phyloP scores from a whole-genome alignment of 2,329 filamentous ascomycete genomes.

The Epichloe glyceriae region DNA sequence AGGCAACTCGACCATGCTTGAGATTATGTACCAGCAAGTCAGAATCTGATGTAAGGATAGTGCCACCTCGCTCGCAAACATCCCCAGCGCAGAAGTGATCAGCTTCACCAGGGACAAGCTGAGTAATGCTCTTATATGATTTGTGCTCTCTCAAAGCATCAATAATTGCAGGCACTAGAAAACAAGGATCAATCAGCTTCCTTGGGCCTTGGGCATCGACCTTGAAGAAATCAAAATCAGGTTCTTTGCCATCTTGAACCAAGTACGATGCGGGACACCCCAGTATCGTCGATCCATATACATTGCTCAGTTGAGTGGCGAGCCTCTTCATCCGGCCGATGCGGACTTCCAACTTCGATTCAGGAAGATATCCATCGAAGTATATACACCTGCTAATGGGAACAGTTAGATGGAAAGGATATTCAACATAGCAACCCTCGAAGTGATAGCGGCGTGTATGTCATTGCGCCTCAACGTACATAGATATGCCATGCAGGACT shows the following conservation, averaged over 20 bases:
- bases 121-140: conserved; percentile 28
- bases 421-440: neutral
- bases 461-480: conserved; percentile 35
- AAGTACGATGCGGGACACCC: conserved; percentile 15
- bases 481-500: conserved; percentile 36
- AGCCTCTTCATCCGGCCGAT: conserved; percentile 45
- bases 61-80: conserved; percentile 38
- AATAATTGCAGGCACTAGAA: conserved; percentile 65
- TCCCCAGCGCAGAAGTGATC: conserved; percentile 65
- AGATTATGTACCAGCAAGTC: conserved; percentile 70
- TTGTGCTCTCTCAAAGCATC: conserved; percentile 46
- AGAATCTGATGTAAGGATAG: conserved; percentile 71
- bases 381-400: conserved; percentile 45
- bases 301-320: conserved; percentile 41
- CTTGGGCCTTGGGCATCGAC: conserved; percentile 13
- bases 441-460: neutral
- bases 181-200: conserved; percentile 42
- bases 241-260: conserved; percentile 3
- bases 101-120: conserved; percentile 70
- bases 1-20: conserved; percentile 50
- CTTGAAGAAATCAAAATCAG: conserved; percentile 14
- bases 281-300: conserved; percentile 19
- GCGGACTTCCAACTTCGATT: conserved; percentile 49
- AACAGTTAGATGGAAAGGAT: neutral
- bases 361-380: conserved; percentile 75